Evolutionary conservation across 1,284 basidiomycete species (phyloP), one percentile per base, ranked within the genome.

Genomic region (Cystobasidiaceae sp.): DNA sequence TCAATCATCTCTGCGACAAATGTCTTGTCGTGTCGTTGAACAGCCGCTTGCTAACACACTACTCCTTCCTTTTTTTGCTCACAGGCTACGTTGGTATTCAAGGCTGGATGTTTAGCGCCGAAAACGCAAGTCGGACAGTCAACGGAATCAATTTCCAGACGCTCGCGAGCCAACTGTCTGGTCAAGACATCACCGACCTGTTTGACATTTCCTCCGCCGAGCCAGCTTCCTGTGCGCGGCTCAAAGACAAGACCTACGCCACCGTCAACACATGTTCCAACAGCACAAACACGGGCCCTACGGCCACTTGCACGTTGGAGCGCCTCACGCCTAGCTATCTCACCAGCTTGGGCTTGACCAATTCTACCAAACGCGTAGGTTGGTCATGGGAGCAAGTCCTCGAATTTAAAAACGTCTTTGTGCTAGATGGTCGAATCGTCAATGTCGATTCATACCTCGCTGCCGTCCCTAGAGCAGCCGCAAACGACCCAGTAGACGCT

Each of bases 371-470:
- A 55, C 78, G 84, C 59, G 85, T 89, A 37, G 93, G 92, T 11
- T 96, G 93, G 75, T 85, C 86, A 64, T 97, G 93, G 93, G 81
- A 82, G 39, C 88, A 94, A 73, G 86, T 96, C 32, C 81, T 86
- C 1, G 73, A 72, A 28, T 78, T 88, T 21, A 71, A 79, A 37
- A 84, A 87, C 75, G 93, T 88, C 77, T 79, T 96, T 70, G 92
- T 97, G 41, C 79, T 98, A 64, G 92, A 97, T 73, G 96, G 96
- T 27, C 82, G 85, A 37, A 96, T 99, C 34, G 86, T 98, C 74
- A 97, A 99, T 78, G 84, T 98, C 80, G 81, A 82, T 50, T 86
- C 93, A 0, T 99, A 99, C 81, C 80, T 97, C 67, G 76, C 79
- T 17, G 81, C 86, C 19, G 88, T 94, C 74, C 84, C 86, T 4